Conservation (phyloP, 2,329 filamentous ascomycete species). For the Rhexocercosporidium sp. region DNA sequence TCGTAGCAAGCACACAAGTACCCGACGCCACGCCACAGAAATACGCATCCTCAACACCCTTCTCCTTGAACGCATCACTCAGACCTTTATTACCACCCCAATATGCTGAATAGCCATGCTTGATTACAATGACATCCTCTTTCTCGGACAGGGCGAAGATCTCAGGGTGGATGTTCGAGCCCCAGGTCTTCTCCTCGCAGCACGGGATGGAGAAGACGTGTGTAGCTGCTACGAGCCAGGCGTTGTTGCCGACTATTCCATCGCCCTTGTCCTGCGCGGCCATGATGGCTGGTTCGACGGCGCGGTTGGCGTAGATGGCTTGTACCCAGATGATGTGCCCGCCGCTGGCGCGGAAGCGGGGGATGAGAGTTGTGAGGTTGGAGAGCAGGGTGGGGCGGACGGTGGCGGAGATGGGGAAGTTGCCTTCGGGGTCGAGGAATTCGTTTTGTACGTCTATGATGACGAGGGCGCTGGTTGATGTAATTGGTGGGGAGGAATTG, state of each 20-base stretch:
- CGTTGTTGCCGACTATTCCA: constrained; percentile 12
- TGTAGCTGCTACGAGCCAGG: constrained; percentile 14
- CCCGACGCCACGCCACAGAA: constrained; percentile 19
- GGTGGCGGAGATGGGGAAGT: constrained; percentile 17
- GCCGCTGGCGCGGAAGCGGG: constrained; percentile 4
- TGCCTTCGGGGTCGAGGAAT: constrained; percentile 9
- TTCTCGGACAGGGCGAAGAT: not conserved
- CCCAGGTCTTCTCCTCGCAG: constrained; percentile 13
- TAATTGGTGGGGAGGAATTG: not conserved
- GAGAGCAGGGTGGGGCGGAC: not conserved
- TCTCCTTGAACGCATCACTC: not conserved
- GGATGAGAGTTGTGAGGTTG: constrained; percentile 14
- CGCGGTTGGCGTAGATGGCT: constrained; percentile 15
- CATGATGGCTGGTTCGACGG: constrained; percentile 12
- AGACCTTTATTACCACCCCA: constrained; percentile 2
- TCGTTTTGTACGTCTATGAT: constrained; percentile 22
- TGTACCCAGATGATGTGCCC: constrained; percentile 18
- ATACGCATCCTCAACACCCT: not conserved
- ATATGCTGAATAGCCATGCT: constrained; percentile 14
- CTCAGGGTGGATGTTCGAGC: constrained; percentile 14
- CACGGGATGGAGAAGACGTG: constrained; percentile 10
- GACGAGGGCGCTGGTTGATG: constrained; percentile 12
- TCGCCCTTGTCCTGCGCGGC: constrained; percentile 6
- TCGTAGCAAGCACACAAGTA: constrained; percentile 18
- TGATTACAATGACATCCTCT: constrained; percentile 3